Percentiles rank a stretch among this genome's conserved stretches.
Evolutionary conservation across 768 basidiomycete genomes (phyloP).

Genomic region (Trichaptum fuscoviolaceum): DNA sequence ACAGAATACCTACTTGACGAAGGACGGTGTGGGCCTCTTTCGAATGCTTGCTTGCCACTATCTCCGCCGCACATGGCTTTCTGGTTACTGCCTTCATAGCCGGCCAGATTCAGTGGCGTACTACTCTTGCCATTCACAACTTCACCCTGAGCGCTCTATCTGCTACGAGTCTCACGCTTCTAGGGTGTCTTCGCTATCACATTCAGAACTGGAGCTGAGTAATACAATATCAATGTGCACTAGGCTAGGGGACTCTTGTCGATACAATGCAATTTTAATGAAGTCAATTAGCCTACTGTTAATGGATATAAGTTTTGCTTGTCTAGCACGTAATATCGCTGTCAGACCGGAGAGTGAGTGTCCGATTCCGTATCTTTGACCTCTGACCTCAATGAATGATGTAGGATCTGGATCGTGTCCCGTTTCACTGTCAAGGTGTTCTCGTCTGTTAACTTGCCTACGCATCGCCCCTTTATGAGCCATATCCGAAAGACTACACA

Average conservation of each 20-base stretch:
- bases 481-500: neutral
- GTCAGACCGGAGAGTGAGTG: neutral
- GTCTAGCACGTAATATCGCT: neutral
- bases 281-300: neutral
- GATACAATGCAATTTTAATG: neutral
- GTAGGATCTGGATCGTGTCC: neutral
- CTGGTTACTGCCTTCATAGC: neutral
- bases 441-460: too few species aligned
- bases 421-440: neutral
- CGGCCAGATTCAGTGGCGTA: neutral
- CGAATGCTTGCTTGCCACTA: neutral
- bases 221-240: neutral
- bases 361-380: neutral
- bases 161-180: neutral
- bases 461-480: neutral
- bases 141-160: neutral
- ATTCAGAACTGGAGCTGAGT: neutral
- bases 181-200: neutral
- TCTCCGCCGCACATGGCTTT: neutral
- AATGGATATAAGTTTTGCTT: neutral
- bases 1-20: neutral
- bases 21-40: neutral
- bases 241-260: neutral
- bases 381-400: neutral
- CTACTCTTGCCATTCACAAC: neutral